Evolutionary conservation across 2,329 filamentous ascomycete species (phyloP), one percentile per base, ranked within the genome.

Genomic region (Arachnopeziza araneosa): DNA sequence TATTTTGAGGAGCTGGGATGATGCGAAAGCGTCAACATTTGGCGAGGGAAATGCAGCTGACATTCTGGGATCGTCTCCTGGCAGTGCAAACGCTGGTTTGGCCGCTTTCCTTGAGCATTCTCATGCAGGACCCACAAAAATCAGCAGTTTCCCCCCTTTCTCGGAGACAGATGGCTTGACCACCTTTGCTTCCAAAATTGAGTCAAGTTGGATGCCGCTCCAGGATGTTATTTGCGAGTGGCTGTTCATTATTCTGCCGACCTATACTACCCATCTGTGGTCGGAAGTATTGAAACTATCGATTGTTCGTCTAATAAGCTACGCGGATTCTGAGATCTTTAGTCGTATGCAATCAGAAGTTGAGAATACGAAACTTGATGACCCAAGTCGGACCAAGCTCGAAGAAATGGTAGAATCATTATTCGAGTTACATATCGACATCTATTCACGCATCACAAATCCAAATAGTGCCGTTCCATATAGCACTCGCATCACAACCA

Each of bases 361-460:
- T 50, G 62, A 74, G 36, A 58, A 54, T 50, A 55, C 61, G 9
- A 30, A 36, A 21, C 24, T 24, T 10, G 59, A 68, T 14, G 24
- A 63, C 1, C 63, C 70, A 32, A 71, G 79, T 50, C 62, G 73
- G 23, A 70, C 70, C 14, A 67, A 77, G 26, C 70, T 82, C 26
- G 65, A 70, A 50, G 81, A 84, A 55, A 78, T 86, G 70, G 74
- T 81, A 1, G 78, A 89, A 69, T 79, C 80, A 1, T 73, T 89
- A 2, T 88, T 86, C 65, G 87, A 90, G 70, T 73, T 89, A 32
- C 86, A 89, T 67, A 76, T 89, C 6, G 86, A 89, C 67, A 76
- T 87, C 9, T 87, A 85, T 69, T 81, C 81, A 6, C 74, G 81
- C n/a, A 83, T 87, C 66, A 86, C 82, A 55, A 82, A 82, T 63